A percentile compares a stretch with the other conserved stretches of the same genome.
Conservation (phyloP, 345 rosid genomes). For the Zanthoxylum bungeanum region DNA sequence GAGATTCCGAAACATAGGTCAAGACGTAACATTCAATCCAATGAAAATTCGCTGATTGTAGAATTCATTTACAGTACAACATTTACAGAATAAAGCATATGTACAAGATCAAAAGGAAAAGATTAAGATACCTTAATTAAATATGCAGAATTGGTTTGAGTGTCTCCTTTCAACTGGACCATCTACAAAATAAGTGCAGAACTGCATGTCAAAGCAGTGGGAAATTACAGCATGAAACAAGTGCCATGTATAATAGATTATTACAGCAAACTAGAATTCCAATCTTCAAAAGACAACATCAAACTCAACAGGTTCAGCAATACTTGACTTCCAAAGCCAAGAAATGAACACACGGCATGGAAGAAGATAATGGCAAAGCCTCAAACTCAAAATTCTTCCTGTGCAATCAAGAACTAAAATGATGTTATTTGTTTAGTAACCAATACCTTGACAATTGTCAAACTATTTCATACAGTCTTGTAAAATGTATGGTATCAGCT, state of each 20-base stretch:
- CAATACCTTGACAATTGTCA: neutral
- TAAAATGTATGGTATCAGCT: neutral
- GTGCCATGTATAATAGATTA: slow-evolving; percentile 1
- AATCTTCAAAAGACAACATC: neutral
- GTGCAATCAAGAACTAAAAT: neutral
- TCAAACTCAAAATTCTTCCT: neutral
- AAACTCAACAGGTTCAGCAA: neutral
- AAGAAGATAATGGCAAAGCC: neutral
- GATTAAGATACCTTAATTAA: slow-evolving; percentile 53
- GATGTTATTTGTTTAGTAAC: neutral
- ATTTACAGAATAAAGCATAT: neutral
- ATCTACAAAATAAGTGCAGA: slow-evolving; percentile 89
- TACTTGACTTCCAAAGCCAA: neutral
- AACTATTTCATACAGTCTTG: neutral
- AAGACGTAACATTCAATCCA: neutral
- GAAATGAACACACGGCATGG: neutral
- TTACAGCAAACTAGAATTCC: neutral
- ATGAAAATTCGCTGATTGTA: neutral
- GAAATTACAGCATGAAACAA: slow-evolving; percentile 56
- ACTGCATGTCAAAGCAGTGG: slow-evolving; percentile 83
- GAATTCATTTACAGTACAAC: neutral
- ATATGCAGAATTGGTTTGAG: slow-evolving; percentile 67
- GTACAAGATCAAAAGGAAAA: neutral
- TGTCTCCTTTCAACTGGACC: slow-evolving; percentile 56
- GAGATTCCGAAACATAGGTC: neutral